These are phyloP conservation scores for Beta macrorhiza DNA, from an alignment of 179 eudicot species.

Conservation along the genomic window DNA sequence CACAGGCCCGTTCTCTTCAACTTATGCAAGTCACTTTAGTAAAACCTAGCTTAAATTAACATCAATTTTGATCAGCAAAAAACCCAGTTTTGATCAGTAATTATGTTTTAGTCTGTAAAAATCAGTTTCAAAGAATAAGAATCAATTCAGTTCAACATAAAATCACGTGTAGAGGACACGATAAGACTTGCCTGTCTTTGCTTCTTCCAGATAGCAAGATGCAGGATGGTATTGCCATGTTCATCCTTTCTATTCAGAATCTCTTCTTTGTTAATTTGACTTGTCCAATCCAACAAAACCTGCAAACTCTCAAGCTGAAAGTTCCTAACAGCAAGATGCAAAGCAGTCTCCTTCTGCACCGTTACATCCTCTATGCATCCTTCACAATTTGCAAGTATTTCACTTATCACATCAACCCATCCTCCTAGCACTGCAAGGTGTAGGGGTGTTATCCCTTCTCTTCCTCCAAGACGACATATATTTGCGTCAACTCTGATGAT, in stretches of 20 bases:
- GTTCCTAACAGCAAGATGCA: slow-evolving; percentile 42
- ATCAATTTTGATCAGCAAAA: no score
- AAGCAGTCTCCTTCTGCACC: slow-evolving; percentile 36
- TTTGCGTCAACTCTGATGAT: slow-evolving; percentile 26
- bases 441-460: slow-evolving; percentile 36
- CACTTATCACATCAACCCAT: slow-evolving; percentile 28
- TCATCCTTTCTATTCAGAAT: slow-evolving; percentile 35
- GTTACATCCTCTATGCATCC: slow-evolving; percentile 37
- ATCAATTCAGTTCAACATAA: background rate
- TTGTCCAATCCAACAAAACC: slow-evolving; percentile 38
- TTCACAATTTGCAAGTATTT: slow-evolving; percentile 35
- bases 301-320: slow-evolving; percentile 28
- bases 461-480: slow-evolving; percentile 29
- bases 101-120: no score
- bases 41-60: no score
- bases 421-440: slow-evolving; percentile 44
- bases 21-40: no score
- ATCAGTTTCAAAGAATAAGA: no score
- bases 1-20: no score
- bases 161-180: background rate
- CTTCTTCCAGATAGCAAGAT: slow-evolving; percentile 48
- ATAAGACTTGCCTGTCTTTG: slow-evolving; percentile 39
- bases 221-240: slow-evolving; percentile 42
- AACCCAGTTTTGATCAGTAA: no score
- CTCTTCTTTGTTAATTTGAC: slow-evolving; percentile 17